Percentiles rank a stretch among this genome's conserved stretches.
Evolutionary conservation across 208 protist species (phyloP).

Genomic region (Wallacemonas sp.): DNA sequence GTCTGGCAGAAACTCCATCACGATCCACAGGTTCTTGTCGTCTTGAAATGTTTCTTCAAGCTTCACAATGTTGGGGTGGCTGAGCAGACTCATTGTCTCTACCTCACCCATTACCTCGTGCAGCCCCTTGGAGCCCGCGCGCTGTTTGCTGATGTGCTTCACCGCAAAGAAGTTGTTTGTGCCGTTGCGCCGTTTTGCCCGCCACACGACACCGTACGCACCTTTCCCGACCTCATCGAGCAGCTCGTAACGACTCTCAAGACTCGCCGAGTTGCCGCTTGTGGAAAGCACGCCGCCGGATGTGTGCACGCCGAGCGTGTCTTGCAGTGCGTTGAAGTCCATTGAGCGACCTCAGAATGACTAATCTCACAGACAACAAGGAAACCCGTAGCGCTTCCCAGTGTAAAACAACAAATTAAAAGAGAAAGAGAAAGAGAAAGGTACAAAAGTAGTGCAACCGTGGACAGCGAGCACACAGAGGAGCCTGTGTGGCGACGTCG

Average conservation of each 20-base stretch:
- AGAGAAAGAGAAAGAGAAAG: too few species aligned
- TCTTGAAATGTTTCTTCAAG: slow-evolving; percentile 88
- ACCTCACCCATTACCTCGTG: slow-evolving; percentile 85
- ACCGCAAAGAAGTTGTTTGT: slow-evolving; percentile 52
- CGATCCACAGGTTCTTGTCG: slow-evolving; percentile 76
- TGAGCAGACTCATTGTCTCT: slow-evolving; percentile 89
- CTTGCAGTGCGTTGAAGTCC: slow-evolving; percentile 79
- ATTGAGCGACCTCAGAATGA: too few species aligned
- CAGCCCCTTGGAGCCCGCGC: slow-evolving; percentile 61
- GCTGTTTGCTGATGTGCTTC: slow-evolving; percentile 83
- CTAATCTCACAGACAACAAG: too few species aligned
- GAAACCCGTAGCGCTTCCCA: too few species aligned
- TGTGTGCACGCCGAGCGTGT: slow-evolving; percentile 32
- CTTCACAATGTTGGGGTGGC: slow-evolving; percentile 89
- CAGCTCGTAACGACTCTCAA: slow-evolving; percentile 58
- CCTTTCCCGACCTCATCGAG: slow-evolving; percentile 76
- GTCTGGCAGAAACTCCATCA: slow-evolving; percentile 91
- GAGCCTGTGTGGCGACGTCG: too few species aligned
- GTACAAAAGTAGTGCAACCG: too few species aligned
- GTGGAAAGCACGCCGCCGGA: not conserved
- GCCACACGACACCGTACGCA: slow-evolving; percentile 83
- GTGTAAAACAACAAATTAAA: too few species aligned
- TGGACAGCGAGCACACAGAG: too few species aligned
- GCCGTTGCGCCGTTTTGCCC: slow-evolving; percentile 40
- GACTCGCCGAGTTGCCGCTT: slow-evolving; percentile 9